phyloP scores from a whole-genome alignment of 192 early-diverging fungal genomes.

The Coemansia sp. region DNA sequence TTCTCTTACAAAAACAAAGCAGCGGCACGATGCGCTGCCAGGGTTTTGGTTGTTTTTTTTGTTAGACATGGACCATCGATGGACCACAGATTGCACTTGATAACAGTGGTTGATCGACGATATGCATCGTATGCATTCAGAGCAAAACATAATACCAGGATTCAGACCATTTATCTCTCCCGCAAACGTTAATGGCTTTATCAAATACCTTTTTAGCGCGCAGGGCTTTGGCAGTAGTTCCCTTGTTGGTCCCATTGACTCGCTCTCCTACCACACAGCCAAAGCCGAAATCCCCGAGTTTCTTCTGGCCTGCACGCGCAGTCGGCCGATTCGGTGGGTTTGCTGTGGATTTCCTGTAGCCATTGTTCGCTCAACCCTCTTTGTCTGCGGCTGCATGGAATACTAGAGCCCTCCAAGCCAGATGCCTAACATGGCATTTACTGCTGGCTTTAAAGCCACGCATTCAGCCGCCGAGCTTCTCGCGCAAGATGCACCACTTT shows the following conservation, averaged over 20 bases:
- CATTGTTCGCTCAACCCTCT: not conserved
- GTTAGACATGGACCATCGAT: not conserved
- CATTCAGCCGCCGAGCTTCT: slow-evolving; percentile 2
- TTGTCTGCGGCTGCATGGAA: not conserved
- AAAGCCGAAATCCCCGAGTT: not conserved
- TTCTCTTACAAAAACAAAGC: too few relatives aligned
- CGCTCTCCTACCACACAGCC: not conserved
- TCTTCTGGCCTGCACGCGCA: not conserved
- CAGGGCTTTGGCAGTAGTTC: not conserved
- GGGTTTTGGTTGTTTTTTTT: not conserved
- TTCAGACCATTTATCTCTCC: not conserved
- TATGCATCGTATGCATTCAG: not conserved
- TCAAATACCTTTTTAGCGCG: not conserved
- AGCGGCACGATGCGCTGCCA: not conserved
- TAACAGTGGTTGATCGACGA: not conserved
- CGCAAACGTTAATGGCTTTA: not conserved
- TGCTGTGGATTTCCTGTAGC: not conserved
- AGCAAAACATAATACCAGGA: not conserved
- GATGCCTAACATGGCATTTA: not conserved
- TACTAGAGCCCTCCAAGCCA: not conserved
- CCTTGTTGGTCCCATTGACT: not conserved
- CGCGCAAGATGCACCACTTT: not conserved
- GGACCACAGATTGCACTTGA: not conserved
- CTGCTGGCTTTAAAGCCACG: slow-evolving; percentile 3
- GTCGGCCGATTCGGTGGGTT: too few relatives aligned